A percentile compares a stretch with the other conserved stretches of the same genome.
Evolutionary conservation across 345 rosid genomes (phyloP).

Genomic region (Citrus sp.): DNA sequence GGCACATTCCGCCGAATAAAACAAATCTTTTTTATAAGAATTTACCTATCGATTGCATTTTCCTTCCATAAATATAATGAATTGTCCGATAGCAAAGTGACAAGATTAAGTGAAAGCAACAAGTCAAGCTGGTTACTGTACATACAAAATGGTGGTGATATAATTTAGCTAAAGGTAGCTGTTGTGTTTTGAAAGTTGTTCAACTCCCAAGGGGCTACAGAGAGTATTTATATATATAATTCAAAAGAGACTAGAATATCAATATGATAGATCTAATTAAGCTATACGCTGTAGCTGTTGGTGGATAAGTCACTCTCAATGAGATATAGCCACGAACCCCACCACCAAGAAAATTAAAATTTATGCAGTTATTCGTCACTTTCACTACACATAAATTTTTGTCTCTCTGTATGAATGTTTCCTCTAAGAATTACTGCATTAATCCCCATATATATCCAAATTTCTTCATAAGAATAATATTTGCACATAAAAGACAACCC

Average conservation of each 20-base stretch:
- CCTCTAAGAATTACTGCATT: background rate
- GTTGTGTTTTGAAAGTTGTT: background rate
- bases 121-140: background rate
- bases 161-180: background rate
- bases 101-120: slow-evolving; percentile 4
- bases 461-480: background rate
- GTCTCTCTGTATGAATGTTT: background rate
- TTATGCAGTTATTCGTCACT: slow-evolving; percentile 17
- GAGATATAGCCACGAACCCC: slow-evolving; percentile 1
- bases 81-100: background rate
- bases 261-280: background rate
- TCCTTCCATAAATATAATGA: background rate
- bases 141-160: background rate
- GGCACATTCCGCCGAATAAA: too few relatives aligned
- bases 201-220: background rate
- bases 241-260: background rate
- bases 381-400: background rate
- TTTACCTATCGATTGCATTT: too few relatives aligned
- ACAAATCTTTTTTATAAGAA: too few relatives aligned
- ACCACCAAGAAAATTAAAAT: background rate
- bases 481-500: background rate
- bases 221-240: background rate
- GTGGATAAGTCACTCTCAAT: slow-evolving; percentile 22
- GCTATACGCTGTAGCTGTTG: background rate
- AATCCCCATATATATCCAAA: background rate